Evolutionary conservation across 305 asterid genomes (phyloP), one percentile per base, ranked within the genome.

Genomic region (Plantago rigida): DNA sequence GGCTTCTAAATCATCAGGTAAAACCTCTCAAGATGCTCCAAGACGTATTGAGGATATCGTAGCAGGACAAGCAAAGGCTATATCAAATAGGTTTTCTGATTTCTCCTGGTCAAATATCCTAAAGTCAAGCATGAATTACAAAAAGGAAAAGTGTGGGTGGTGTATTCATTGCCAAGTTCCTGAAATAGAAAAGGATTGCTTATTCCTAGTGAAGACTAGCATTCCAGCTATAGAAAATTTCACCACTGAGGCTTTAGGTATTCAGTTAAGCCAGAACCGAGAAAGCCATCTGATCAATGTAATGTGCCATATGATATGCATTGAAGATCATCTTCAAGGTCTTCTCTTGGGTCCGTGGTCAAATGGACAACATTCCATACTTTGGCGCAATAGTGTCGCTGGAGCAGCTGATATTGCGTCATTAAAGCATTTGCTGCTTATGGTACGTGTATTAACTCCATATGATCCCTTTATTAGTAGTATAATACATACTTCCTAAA

Each of bases 71-170:
- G 74, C 80, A 76, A 87, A 84, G 80, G 75, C 81, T 67, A 81
- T 86, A 58, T 75, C 84, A 8, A 76, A 73, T 54, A 81, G 79
- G 65, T 80, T 68, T 72, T 67, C 79, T 49, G 80, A 73, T 24
- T 84, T 91, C 65, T 75, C 74, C 56, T 87, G 94, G 96, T 78
- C 96, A 64, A 81, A 82, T 73, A 65, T 76, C 57, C 81, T 58
- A 28, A 61, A 68, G 24, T 56, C 68, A 44, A 73, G 64, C 41
- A 62, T 63, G 64, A 78, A 68, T 68, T 59, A 63, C 59, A 70
- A 78, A 75, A 88, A 83, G 75, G 96, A 87, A 78, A 79, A 73
- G 62, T 91, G 98, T 76, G 98, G 98, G 56, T 91, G 98, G 98
- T 91, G 98, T 76, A 72, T 78, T 73, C 65, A 81, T 71, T 87